Percentiles rank a stretch among this genome's conserved stretches.
Evolutionary conservation across 371 early-diverging fungal genomes (phyloP).

Genomic region (Mortierella sp.): DNA sequence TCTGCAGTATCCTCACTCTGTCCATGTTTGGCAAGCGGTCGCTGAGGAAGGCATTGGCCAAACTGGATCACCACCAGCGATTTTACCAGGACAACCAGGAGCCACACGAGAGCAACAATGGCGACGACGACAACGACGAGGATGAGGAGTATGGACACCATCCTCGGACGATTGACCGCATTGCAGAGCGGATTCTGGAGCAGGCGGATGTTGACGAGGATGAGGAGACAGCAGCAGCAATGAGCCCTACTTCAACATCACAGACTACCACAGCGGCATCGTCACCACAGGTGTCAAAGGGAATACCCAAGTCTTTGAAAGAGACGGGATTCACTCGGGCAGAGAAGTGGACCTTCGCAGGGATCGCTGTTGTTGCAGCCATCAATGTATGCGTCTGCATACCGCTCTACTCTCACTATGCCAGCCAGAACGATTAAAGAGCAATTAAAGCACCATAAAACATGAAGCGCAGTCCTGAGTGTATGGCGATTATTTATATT

Average conservation of each 20-base stretch:
- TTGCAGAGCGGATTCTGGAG: background rate
- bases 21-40: slow-evolving; percentile 60
- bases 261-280: background rate
- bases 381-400: slow-evolving; percentile 45
- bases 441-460: background rate
- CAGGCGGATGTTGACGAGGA: background rate
- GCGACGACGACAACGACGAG: background rate
- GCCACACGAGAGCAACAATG: slow-evolving; percentile 7
- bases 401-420: slow-evolving; percentile 51
- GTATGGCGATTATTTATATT: background rate
- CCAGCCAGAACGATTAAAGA: slow-evolving; percentile 20
- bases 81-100: slow-evolving; percentile 4
- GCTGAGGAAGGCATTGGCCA: slow-evolving; percentile 49
- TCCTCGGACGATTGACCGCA: background rate
- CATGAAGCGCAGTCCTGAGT: background rate
- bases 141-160: slow-evolving; percentile 3
- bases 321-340: slow-evolving; percentile 52
- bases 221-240: background rate
- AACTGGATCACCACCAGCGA: slow-evolving; percentile 39
- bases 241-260: background rate
- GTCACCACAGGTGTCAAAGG: background rate
- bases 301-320: background rate
- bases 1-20: slow-evolving; percentile 52
- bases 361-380: slow-evolving; percentile 28
- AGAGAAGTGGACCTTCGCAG: slow-evolving; percentile 44